Percentiles rank a stretch among this genome's conserved stretches.
phyloP scores from a whole-genome alignment of 805 yeast species.

The Barnettozyma californica region DNA sequence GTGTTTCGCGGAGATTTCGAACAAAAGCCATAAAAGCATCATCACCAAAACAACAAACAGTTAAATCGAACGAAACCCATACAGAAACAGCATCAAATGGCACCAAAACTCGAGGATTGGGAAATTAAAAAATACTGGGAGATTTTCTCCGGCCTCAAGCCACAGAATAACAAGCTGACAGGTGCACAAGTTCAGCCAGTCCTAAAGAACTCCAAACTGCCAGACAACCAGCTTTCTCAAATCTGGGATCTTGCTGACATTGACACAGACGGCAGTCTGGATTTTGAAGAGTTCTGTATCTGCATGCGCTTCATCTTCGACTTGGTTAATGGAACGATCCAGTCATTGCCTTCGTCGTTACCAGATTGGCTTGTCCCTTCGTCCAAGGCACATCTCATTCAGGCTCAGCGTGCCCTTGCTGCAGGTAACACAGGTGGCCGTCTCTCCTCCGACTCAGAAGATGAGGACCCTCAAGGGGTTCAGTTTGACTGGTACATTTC shows the following conservation, averaged over 20 bases:
- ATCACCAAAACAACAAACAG: not conserved
- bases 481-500: conserved; percentile 94
- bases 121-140: conserved; percentile 98
- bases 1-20: not conserved
- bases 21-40: not conserved
- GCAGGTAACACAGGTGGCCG: conserved; percentile 16
- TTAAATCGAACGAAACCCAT: not conserved
- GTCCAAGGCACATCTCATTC: conserved; percentile 76
- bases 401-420: conserved; percentile 64
- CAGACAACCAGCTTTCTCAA: conserved; percentile 68
- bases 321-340: conserved; percentile 66
- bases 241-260: conserved; percentile 93
- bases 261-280: conserved; percentile 86
- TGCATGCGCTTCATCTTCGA: conserved; percentile 96
- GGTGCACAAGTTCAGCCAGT: conserved; percentile 86
- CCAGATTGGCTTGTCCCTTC: conserved; percentile 95
- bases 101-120: conserved; percentile 82
- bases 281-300: conserved; percentile 96
- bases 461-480: conserved; percentile 28
- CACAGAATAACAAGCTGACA: conserved; percentile 68
- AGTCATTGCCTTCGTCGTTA: conserved; percentile 59
- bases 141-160: conserved; percentile 85
- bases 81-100: conserved; percentile 10
- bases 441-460: conserved; percentile 55
- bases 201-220: conserved; percentile 81